Evolutionary conservation across 2,329 filamentous ascomycete species (phyloP).

Genomic region (Penicillium occitanis): DNA sequence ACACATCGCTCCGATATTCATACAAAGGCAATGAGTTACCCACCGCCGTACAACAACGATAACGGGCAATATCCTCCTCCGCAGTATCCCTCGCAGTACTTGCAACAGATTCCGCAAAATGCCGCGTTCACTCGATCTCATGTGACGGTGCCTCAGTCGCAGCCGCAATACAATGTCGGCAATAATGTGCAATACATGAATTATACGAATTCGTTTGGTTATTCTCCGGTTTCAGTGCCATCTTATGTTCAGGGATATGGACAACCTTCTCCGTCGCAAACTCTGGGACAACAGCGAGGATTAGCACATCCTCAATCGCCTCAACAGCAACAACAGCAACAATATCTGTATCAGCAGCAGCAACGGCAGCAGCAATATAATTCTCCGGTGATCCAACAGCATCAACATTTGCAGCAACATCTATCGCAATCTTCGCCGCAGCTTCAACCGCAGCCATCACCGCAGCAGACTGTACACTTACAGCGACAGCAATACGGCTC

Average conservation of each 20-base stretch:
- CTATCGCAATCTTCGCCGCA: conserved; percentile 14
- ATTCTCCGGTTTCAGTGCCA: conserved; percentile 37
- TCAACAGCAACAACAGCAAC: conserved; percentile 29
- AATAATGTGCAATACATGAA: conserved; percentile 32
- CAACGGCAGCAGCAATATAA: conserved; percentile 14
- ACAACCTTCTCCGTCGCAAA: conserved; percentile 30
- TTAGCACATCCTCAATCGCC: conserved; percentile 15
- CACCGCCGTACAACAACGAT: conserved; percentile 38
- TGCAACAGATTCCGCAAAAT: conserved; percentile 35
- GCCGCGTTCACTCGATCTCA: conserved; percentile 26
- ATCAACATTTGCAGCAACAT: conserved; percentile 8
- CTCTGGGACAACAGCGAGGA: conserved; percentile 23
- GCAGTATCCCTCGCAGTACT: conserved; percentile 40
- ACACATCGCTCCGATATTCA: conserved; percentile 22
- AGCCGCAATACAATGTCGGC: conserved; percentile 38
- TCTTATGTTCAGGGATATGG: conserved; percentile 33
- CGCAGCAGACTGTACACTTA: conserved; percentile 18
- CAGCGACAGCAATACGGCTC: conserved; percentile 14
- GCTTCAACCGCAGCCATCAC: conserved; percentile 20
- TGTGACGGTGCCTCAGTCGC: conserved; percentile 21
- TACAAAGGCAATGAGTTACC: conserved; percentile 43
- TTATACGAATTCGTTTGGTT: conserved; percentile 39
- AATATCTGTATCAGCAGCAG: conserved; percentile 24
- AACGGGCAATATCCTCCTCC: conserved; percentile 29
- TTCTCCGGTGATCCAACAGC: conserved; percentile 7